Base-by-base conservation (phyloP, 2,329 filamentous ascomycete species). In the Microdochium trichocladiopsis region DNA sequence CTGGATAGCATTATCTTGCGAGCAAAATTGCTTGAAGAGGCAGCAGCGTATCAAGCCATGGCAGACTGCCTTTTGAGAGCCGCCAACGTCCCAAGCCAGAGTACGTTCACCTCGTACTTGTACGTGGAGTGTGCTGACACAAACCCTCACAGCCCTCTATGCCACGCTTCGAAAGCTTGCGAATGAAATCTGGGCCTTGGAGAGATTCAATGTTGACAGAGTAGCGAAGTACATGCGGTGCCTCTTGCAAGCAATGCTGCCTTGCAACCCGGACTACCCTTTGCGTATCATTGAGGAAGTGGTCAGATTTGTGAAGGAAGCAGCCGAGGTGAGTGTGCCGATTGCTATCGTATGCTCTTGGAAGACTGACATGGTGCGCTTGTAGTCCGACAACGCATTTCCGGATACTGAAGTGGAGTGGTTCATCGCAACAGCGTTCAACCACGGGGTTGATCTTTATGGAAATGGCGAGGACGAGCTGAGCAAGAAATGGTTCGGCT, bases 161-260 rank as follows among this genome's bases (percentile, higher is more conserved):
- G 66, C 69, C 1, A 77, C 72, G 0, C 72, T 91, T 53, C 79
- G 86, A 48, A 79, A 83, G 54, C 83, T 92, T 54, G 80, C 94
- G 61, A 87, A 88, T 60, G 73, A 83, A 48, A 83, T 87, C 18
- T 86, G 82, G 68, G 72, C 68, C 1, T 66, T 83, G 1, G 76
- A 83, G 18, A 61, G 67, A 1, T 82, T 84, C 47, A 77, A 86
- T 55, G 73, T 74, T 4, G 63, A 66, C 1, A 84, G 82, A 58
- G 72, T 95, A 1, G 80, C 87, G 8, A 87, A 86, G 60, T 95
- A 94, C 72, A 79, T 93, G 47, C 82, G 89, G 1, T 91, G 88
- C 59, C 74, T 94, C 2, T 88, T 93, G 57, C 86, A 88, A 55
- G 73, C 83, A 1, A 78, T 86, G 0, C 68, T 91, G 1, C 71